Conservation (phyloP, 345 rosid genomes). For the Pelargonium nanum region DNA sequence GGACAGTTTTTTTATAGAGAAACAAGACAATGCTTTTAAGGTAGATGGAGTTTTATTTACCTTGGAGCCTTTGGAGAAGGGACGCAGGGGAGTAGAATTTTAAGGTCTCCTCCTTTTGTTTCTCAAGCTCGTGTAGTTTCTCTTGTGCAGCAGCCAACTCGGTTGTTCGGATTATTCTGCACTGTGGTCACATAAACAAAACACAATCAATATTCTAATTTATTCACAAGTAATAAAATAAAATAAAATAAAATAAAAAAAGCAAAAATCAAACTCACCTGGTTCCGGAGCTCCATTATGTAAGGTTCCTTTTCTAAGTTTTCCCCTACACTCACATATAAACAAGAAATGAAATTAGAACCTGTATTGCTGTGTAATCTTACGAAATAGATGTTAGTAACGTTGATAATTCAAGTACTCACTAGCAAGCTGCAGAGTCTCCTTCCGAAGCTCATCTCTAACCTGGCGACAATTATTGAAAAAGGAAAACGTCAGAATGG, state of each 20-base stretch:
- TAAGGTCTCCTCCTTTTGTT: slow-evolving; percentile 58
- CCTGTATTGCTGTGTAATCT: not conserved
- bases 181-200: slow-evolving; percentile 27
- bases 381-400: not conserved
- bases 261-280: slow-evolving; percentile 10
- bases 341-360: not conserved
- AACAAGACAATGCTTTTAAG: not conserved
- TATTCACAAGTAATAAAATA: not conserved
- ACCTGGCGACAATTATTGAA: slow-evolving; percentile 33
- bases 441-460: slow-evolving; percentile 81
- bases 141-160: slow-evolving; percentile 80
- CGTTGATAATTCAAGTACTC: slow-evolving; percentile 19
- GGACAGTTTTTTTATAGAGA: no score
- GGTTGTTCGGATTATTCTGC: slow-evolving; percentile 74
- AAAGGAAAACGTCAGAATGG: not conserved
- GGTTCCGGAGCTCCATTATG: slow-evolving; percentile 49
- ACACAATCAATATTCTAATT: not conserved
- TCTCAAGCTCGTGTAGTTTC: slow-evolving; percentile 66
- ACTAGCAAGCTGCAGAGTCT: slow-evolving; percentile 91
- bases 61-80: slow-evolving; percentile 63
- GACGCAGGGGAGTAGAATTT: slow-evolving; percentile 61
- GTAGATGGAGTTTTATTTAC: slow-evolving; percentile 23
- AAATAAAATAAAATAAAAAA: no score
- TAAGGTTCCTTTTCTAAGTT: slow-evolving; percentile 85
- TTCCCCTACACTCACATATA: slow-evolving; percentile 26